Percentiles rank a stretch among this genome's conserved stretches.
Evolutionary conservation across 352 stramenopile species (phyloP).

Genomic region (Globisporangium paddicum): DNA sequence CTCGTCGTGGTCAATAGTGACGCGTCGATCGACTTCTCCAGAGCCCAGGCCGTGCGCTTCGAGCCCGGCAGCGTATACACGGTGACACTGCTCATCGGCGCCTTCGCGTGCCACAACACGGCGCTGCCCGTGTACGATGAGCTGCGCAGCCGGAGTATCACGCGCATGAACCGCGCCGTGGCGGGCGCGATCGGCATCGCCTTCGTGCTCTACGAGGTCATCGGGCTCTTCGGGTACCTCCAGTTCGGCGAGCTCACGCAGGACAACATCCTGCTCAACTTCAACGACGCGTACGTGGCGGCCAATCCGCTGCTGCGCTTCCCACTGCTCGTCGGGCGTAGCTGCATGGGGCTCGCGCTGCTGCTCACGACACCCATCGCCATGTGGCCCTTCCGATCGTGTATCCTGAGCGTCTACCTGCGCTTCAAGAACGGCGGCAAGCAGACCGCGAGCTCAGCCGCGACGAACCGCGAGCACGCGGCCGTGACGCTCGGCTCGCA

Average conservation of each 20-base stretch:
- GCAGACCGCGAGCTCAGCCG: conserved; percentile 59
- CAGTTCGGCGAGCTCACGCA: conserved; percentile 56
- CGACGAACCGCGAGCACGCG: conserved; percentile 38
- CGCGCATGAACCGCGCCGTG: conserved; percentile 63
- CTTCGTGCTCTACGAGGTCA: conserved; percentile 67
- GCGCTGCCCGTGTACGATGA: conserved; percentile 76
- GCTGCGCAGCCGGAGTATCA: conserved; percentile 42
- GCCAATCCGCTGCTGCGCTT: conserved; percentile 32
- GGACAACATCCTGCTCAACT: conserved; percentile 80
- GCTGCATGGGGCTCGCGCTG: conserved; percentile 62
- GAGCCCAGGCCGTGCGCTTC: conserved; percentile 43
- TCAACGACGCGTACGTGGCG: conserved; percentile 51
- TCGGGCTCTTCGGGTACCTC: conserved; percentile 66
- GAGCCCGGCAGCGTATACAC: conserved; percentile 67
- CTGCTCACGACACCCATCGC: conserved; percentile 63
- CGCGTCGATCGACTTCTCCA: conserved; percentile 17
- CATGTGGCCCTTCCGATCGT: conserved; percentile 79
- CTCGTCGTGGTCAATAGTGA: conserved; percentile 23
- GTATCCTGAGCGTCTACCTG: conserved; percentile 60
- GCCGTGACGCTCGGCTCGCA: conserved; percentile 45
- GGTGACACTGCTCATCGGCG: conserved; percentile 66
- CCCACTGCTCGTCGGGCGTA: conserved; percentile 52
- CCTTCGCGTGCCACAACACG: conserved; percentile 77
- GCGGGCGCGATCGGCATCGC: conserved; percentile 51
- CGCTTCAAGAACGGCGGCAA: conserved; percentile 55